These are phyloP conservation scores for Exophiala spinifera DNA, from an alignment of 2,329 filamentous ascomycete genomes.

Conservation along the genomic window DNA sequence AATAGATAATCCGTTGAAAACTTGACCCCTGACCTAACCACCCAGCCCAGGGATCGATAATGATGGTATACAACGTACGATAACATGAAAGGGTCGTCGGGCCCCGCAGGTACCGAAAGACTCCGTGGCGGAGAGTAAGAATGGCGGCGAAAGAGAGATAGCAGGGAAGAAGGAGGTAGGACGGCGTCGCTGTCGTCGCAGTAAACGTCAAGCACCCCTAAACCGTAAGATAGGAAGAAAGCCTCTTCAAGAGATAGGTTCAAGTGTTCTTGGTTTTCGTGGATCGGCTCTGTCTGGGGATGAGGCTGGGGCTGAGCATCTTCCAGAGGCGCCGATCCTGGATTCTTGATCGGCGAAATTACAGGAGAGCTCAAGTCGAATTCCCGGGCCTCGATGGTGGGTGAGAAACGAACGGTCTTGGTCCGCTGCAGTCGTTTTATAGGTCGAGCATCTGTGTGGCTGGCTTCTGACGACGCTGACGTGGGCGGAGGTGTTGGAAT, in stretches of 20 bases:
- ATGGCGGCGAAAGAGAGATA: conserved; percentile 64
- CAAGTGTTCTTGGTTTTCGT: conserved; percentile 71
- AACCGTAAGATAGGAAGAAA: conserved; percentile 79
- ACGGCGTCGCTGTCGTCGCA: conserved; percentile 35
- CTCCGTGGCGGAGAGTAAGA: conserved; percentile 65
- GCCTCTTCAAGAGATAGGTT: conserved; percentile 87
- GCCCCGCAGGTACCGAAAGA: conserved; percentile 48
- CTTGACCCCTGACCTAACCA: conserved; percentile 86
- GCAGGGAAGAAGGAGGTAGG: conserved; percentile 56
- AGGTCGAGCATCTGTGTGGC: conserved; percentile 21
- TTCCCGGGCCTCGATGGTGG: conserved; percentile 63
- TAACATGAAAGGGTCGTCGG: conserved; percentile 81
- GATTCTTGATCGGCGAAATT: conserved; percentile 29
- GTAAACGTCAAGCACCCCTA: conserved; percentile 68
- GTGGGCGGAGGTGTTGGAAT: conserved; percentile 30
- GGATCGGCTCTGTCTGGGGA: conserved; percentile 29
- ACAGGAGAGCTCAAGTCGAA: conserved; percentile 41
- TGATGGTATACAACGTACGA: conserved; percentile 93
- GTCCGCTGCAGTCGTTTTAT: conserved; percentile 22
- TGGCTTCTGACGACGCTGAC: conserved; percentile 27
- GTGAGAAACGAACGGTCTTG: conserved; percentile 70
- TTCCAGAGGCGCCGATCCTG: conserved; percentile 19
- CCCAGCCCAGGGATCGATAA: conserved; percentile 93
- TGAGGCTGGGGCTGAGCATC: conserved; percentile 22
- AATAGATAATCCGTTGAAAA: conserved; percentile 94